Evolutionary conservation across 441 rosid genomes (phyloP), one percentile per base, ranked within the genome.

Genomic region (Gossypium trilobum): DNA sequence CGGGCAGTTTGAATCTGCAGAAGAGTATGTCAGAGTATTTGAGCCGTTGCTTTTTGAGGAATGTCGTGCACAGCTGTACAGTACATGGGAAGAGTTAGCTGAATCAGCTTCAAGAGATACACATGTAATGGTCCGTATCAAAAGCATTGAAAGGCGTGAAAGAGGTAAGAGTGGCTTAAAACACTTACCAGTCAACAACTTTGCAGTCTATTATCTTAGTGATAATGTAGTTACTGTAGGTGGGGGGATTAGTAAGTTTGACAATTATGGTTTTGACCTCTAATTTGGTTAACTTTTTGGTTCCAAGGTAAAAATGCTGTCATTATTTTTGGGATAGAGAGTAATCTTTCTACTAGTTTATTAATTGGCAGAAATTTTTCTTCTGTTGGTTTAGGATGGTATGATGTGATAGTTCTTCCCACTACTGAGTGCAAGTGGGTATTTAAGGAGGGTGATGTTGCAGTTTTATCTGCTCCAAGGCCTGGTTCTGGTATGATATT

Each of bases 391-490:
- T 51, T 75, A 92, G 99, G 99, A 70, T 95, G 99, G 99, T 95
- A 88, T 68, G 99, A 95, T 83, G 97, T 82, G 70, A 82, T 88
- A 68, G 89, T 92, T 58, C 85, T 84, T 76, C 89, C 98, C 20
- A 78, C 79, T 54, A 84, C 78, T 36, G 99, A 88, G 50, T 89
- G 86, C 85, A 95, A 89, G 81, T 95, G 97, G 99, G 74, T 84
- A 68, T 92, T 95, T 75, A 95, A 95, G 85, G 99, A 95, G 87
- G 98, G 99, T 42, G 99, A 95, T 79, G 98, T 95, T 82, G 97
- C 95, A 36, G 92, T 91, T 85, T 85, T 95, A 73, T 95, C 97
- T 27, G 80, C 79, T 54, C 97, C 91, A 23, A 87, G 87, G 71
- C 95, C 99, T 56, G 96, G 93, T 55, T 79, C 89, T 81, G 93